Conservation (phyloP, 805 yeast genomes). For the Candida peoriensis region DNA sequence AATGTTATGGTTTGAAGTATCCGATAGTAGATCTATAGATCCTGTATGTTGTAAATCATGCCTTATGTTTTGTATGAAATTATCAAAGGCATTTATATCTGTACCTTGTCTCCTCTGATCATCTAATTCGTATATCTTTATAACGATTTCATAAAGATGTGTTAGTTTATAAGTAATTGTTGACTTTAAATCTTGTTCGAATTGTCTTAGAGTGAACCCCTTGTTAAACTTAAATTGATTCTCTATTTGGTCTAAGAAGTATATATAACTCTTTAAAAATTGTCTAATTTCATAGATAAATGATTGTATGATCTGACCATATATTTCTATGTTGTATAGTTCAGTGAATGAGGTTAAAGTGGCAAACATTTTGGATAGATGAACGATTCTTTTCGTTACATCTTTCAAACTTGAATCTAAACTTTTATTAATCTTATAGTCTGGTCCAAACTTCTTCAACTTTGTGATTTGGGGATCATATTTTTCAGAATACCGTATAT, state of each 20-base stretch:
- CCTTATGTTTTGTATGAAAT: constrained; percentile 37
- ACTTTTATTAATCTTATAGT: constrained; percentile 63
- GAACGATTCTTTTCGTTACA: constrained; percentile 54
- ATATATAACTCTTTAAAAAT: constrained; percentile 33
- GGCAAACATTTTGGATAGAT: constrained; percentile 57
- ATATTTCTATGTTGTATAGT: constrained; percentile 44
- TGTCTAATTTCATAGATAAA: constrained; percentile 56
- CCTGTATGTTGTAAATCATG: constrained; percentile 36
- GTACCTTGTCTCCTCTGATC: constrained; percentile 30
- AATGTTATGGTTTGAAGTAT: constrained; percentile 43
- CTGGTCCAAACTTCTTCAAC: constrained; percentile 61
- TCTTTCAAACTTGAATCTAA: constrained; percentile 73
- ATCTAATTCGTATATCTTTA: constrained; percentile 44
- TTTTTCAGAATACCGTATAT: constrained; percentile 60
- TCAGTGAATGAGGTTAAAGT: constrained; percentile 59
- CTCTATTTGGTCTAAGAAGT: constrained; percentile 42
- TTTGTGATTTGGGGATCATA: constrained; percentile 43
- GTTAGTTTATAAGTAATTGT: constrained; percentile 36
- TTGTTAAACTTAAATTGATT: constrained; percentile 42
- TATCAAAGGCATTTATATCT: constrained; percentile 33
- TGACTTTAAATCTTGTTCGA: constrained; percentile 47
- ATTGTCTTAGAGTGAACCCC: constrained; percentile 50
- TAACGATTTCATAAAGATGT: constrained; percentile 55
- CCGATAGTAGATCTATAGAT: constrained; percentile 45
- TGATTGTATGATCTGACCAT: constrained; percentile 73